phyloP scores from a whole-genome alignment of 768 basidiomycete species.

The Pisolithus sp. region DNA sequence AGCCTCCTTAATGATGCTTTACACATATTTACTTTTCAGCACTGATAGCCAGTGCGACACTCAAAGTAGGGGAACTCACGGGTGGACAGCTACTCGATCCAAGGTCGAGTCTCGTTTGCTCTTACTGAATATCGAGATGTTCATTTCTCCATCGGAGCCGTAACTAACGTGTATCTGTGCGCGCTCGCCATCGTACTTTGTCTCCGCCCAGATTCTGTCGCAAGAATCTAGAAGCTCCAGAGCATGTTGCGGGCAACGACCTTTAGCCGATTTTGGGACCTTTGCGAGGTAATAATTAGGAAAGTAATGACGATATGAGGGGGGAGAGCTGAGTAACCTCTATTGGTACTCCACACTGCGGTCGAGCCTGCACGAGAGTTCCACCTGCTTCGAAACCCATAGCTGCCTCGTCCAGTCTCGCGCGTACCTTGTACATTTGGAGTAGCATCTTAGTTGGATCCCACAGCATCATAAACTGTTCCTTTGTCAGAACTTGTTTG shows the following conservation, averaged over 20 bases:
- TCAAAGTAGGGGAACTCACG: conserved; percentile 18
- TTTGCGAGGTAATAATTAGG: conserved; percentile 10
- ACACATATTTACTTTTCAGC: conserved; percentile 2
- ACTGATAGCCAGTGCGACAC: neutral
- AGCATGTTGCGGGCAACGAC: conserved; percentile 51
- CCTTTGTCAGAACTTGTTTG: conserved; percentile 47
- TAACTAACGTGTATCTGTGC: conserved; percentile 83
- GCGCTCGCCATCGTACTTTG: conserved; percentile 93
- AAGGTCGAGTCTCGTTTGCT: conserved; percentile 76
- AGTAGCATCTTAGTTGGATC: conserved; percentile 52
- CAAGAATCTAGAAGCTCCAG: conserved; percentile 32
- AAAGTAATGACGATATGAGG: neutral
- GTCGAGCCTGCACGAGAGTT: conserved; percentile 23
- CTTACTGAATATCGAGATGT: conserved; percentile 82
- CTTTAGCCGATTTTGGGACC: conserved; percentile 85
- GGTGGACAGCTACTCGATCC: conserved; percentile 66
- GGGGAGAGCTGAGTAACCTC: conserved; percentile 36
- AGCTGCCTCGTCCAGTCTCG: conserved; percentile 54
- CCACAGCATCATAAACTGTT: conserved; percentile 69
- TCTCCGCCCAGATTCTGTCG: conserved; percentile 69
- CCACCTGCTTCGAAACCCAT: conserved; percentile 34
- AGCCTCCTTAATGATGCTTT: conserved; percentile 53
- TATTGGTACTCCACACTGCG: conserved; percentile 54
- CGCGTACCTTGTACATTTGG: conserved; percentile 46
- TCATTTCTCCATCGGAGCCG: conserved; percentile 26